phyloP scores from a whole-genome alignment of 345 rosid genomes.

The Acer negundo region DNA sequence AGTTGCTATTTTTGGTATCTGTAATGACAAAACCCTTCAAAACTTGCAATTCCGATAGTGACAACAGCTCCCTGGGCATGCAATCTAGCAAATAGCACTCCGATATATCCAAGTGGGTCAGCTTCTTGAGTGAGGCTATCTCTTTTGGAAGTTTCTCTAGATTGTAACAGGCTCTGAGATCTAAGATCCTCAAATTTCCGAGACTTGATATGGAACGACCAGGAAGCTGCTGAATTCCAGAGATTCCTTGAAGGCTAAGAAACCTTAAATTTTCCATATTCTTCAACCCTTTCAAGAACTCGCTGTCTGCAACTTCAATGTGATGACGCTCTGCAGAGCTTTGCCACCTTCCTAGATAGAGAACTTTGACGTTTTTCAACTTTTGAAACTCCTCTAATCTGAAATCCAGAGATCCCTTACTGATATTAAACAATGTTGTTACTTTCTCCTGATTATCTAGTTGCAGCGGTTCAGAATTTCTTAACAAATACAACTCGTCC shows the following conservation, averaged over 20 bases:
- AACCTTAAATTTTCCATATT: conserved; percentile 28
- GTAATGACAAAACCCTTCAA: conserved; percentile 41
- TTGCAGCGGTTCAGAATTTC: not conserved
- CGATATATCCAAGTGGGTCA: conserved; percentile 37
- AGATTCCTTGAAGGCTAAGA: conserved; percentile 47
- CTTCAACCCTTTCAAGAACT: conserved; percentile 30
- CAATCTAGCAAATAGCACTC: conserved; percentile 38
- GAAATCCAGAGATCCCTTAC: conserved; percentile 27
- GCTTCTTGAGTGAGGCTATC: conserved; percentile 22
- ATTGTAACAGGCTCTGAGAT: conserved; percentile 42
- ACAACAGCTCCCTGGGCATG: conserved; percentile 32
- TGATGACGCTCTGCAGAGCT: conserved; percentile 18
- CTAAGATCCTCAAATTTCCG: conserved; percentile 31
- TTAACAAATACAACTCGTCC: too few relatives aligned
- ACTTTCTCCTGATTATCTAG: not conserved
- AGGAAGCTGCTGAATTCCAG: conserved; percentile 36
- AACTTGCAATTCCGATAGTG: conserved; percentile 30
- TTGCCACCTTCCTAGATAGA: conserved; percentile 46
- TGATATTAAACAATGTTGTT: conserved; percentile 34
- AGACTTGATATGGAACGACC: conserved; percentile 20
- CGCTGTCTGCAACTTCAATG: conserved; percentile 36
- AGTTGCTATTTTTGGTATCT: not conserved
- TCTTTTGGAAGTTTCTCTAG: conserved; percentile 38
- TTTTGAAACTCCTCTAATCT: conserved; percentile 24
- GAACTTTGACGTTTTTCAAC: conserved; percentile 26